Percentiles rank a stretch among this genome's conserved stretches.
Evolutionary conservation across 768 basidiomycete species (phyloP).

Genomic region (Tylopilus sp.): DNA sequence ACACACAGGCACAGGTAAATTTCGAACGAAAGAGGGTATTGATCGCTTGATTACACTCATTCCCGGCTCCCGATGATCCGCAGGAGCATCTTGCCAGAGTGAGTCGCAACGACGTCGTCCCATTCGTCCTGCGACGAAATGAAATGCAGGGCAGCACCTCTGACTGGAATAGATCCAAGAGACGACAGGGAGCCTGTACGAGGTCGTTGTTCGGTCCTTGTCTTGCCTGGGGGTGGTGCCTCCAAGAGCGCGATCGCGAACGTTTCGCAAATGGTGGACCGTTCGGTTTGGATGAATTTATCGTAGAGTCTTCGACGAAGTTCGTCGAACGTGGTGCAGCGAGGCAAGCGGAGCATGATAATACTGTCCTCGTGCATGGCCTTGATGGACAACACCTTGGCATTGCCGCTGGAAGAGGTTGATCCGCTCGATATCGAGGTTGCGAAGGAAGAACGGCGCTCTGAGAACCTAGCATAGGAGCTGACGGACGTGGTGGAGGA

Average conservation of each 20-base stretch:
- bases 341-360: conserved; percentile 56
- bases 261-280: conserved; percentile 45
- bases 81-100: conserved; percentile 53
- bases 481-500: conserved; percentile 3
- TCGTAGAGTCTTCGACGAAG: conserved; percentile 57
- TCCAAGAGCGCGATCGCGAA: conserved; percentile 58
- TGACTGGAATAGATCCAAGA: conserved; percentile 23
- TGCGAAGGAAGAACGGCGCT: conserved; percentile 27
- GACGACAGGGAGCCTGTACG: conserved; percentile 36
- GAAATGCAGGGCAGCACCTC: conserved; percentile 36
- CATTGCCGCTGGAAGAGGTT: conserved; percentile 25
- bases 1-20: conserved; percentile 1
- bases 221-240: conserved; percentile 26
- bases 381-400: conserved; percentile 51
- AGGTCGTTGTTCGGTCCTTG: conserved; percentile 15
- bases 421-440: conserved; percentile 39
- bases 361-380: conserved; percentile 59
- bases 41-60: conserved; percentile 2
- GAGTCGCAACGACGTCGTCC: conserved; percentile 44
- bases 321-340: conserved; percentile 45
- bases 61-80: conserved; percentile 41
- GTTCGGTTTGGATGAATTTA: conserved; percentile 65
- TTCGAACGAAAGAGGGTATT: conserved; percentile 2
- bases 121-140: conserved; percentile 59
- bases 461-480: conserved; percentile 9